A percentile compares a stretch with the other conserved stretches of the same genome.
Conservation (phyloP, 108 stramenopile species). For the Nitzschia sp. region DNA sequence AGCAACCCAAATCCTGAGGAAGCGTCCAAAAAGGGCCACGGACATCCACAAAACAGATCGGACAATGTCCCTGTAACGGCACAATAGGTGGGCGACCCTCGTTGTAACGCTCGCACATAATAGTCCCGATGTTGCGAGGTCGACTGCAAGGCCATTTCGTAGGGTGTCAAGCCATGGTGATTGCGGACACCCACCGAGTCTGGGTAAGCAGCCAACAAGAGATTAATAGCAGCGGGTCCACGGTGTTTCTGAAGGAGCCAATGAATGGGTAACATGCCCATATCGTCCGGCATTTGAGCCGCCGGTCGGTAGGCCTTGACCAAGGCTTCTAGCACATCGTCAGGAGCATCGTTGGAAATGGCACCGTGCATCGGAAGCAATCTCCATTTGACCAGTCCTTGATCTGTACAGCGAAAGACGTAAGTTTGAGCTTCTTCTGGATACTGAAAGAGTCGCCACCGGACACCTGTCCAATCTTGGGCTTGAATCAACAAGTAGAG, state of each 20-base stretch:
- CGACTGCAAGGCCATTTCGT: constrained; percentile 15
- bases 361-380: constrained; percentile 79
- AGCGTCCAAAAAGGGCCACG: constrained; percentile 5
- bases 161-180: constrained; percentile 14
- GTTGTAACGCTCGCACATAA: constrained; percentile 15
- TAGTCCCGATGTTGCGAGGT: constrained; percentile 10
- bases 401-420: constrained; percentile 61
- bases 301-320: constrained; percentile 49
- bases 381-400: constrained; percentile 81
- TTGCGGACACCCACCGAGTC: constrained; percentile 7
- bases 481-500: constrained; percentile 65
- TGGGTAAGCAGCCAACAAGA: constrained; percentile 69
- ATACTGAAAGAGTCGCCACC: neutral
- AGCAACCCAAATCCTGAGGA: constrained; percentile 5
- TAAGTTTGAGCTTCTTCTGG: constrained; percentile 47
- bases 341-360: constrained; percentile 69
- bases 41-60: constrained; percentile 14
- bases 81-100: constrained; percentile 5
- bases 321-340: constrained; percentile 43
- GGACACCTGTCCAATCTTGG: constrained; percentile 61
- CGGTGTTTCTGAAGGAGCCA: constrained; percentile 66
- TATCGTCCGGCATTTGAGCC: constrained; percentile 73
- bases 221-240: constrained; percentile 44
- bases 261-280: constrained; percentile 78
- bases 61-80: constrained; percentile 11